Evolutionary conservation across 208 protist species (phyloP), one percentile per base, ranked within the genome.

Genomic region (Herpetomonas tarakana): DNA sequence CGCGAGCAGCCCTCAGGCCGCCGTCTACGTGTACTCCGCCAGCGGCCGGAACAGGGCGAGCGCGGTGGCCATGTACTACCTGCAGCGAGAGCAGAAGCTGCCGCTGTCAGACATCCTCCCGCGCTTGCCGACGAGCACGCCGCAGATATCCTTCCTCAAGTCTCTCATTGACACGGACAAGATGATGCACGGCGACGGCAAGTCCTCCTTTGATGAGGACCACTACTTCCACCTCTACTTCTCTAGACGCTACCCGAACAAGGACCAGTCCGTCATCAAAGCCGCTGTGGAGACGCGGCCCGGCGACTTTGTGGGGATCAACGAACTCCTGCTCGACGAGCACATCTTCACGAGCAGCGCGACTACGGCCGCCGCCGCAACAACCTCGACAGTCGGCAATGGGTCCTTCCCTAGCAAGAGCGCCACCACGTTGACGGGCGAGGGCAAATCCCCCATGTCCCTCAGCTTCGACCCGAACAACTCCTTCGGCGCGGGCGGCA

Each of bases 1-100:
- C 12, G 21, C 35, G 7, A n/a, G 49, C 19, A 51, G 66, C 30
- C 27, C 66, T 3, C 31, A 59, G 2, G 57, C 62, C 25, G 25
- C 57, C 31, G 62, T 72, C 6, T 74, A 71, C 58, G 29, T 74
- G 26, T 72, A 64, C 60, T 74, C 68, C 12, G 45, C 46, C n/a
- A 57, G 58, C 7, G 74, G 74, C 46, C 65, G 65, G n/a, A 64
- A 65, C 35, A 47, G 63, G 9, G 66, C 74, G 38, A 69, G 63
- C 25, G 56, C 63, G 14, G 2, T 74, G 52, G 74, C 67, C 1
- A 47, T 67, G 25, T 21, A 70, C 44, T 74, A 74, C 28, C 54
- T 71, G 0, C 41, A 66, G n/a, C 22, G 68, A 25, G 44, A 31
- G 24, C 59, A 74, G 24, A 46, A 53, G 45, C 27, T 74, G 39